A percentile compares a stretch with the other conserved stretches of the same genome.
Evolutionary conservation across 2,329 filamentous ascomycete species (phyloP).

Genomic region (Clonostachys chloroleuca): DNA sequence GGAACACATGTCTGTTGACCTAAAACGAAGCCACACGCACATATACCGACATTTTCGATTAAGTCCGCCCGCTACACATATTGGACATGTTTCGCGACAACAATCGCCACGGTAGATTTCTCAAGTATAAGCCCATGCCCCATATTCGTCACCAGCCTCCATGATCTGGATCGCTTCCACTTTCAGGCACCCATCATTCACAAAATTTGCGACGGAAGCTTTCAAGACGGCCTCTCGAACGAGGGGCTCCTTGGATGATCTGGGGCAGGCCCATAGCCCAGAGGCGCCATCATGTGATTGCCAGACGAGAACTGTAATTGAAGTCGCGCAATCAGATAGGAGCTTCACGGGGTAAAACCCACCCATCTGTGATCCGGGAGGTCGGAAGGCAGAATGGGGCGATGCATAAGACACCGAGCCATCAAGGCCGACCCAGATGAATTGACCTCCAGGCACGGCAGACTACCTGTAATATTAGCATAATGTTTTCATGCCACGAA

Average conservation of each 20-base stretch:
- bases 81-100: too few species aligned
- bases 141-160: conserved; percentile 14
- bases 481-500: not conserved
- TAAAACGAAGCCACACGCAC: too few species aligned
- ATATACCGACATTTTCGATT: too few species aligned
- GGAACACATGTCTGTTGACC: too few species aligned
- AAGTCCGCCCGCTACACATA: too few species aligned
- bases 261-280: conserved; percentile 20
- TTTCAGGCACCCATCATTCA: conserved; percentile 18
- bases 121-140: conserved; percentile 33
- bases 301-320: conserved; percentile 15
- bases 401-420: conserved; percentile 52
- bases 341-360: conserved; percentile 35
- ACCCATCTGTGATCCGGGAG: conserved; percentile 41
- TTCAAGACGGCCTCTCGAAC: conserved; percentile 14
- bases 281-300: conserved; percentile 8
- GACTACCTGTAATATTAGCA: conserved; percentile 21
- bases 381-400: conserved; percentile 48
- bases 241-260: conserved; percentile 4
- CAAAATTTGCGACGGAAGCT: conserved; percentile 14
- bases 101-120: too few species aligned
- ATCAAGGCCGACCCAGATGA: conserved; percentile 49
- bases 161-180: conserved; percentile 24
- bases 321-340: conserved; percentile 11
- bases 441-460: conserved; percentile 58